Conservation (phyloP, 31 red algal genomes). For the Asparagopsis taxiformis region DNA sequence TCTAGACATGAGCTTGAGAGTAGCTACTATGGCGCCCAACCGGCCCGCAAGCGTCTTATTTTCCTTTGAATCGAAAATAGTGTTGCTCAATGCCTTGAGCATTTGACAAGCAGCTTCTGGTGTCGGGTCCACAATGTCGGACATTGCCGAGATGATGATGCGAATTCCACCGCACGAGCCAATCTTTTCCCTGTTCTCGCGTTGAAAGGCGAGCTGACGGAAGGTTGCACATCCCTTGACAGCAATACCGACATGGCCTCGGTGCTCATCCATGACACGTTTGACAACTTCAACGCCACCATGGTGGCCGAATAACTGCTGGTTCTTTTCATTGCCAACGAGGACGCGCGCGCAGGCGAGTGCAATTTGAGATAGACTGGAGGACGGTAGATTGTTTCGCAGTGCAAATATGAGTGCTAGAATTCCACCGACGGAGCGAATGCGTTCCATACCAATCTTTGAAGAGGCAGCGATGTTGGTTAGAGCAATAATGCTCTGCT, state of each 20-base stretch:
- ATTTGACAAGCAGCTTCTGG: slow-evolving; percentile 32
- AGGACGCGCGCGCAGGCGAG: slow-evolving; percentile 44
- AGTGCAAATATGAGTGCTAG: slow-evolving; percentile 33
- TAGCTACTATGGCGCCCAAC: slow-evolving; percentile 60
- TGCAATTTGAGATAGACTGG: slow-evolving; percentile 40
- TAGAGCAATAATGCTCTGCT: slow-evolving; percentile 56
- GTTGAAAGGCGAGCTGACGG: slow-evolving; percentile 54
- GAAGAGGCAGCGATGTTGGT: slow-evolving; percentile 57
- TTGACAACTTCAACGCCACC: slow-evolving; percentile 50
- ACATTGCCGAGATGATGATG: slow-evolving; percentile 35
- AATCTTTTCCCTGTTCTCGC: slow-evolving; percentile 41
- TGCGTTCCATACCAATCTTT: slow-evolving; percentile 46
- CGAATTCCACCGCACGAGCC: slow-evolving; percentile 37
- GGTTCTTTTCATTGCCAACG: slow-evolving; percentile 55
- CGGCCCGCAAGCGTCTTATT: slow-evolving; percentile 76
- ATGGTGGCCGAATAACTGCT: slow-evolving; percentile 51
- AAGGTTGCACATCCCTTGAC: slow-evolving; percentile 61
- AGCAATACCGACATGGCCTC: slow-evolving; percentile 33
- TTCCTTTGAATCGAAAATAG: slow-evolving; percentile 63
- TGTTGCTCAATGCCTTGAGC: slow-evolving; percentile 80
- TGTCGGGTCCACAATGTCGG: slow-evolving; percentile 23
- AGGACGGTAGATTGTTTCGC: slow-evolving; percentile 30
- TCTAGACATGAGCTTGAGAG: slow-evolving; percentile 50
- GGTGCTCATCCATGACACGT: slow-evolving; percentile 51
- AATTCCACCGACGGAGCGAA: slow-evolving; percentile 66